These are phyloP conservation scores for Alternaria burnsii DNA, from an alignment of 2,329 filamentous ascomycete species.

Conservation along the genomic window DNA sequence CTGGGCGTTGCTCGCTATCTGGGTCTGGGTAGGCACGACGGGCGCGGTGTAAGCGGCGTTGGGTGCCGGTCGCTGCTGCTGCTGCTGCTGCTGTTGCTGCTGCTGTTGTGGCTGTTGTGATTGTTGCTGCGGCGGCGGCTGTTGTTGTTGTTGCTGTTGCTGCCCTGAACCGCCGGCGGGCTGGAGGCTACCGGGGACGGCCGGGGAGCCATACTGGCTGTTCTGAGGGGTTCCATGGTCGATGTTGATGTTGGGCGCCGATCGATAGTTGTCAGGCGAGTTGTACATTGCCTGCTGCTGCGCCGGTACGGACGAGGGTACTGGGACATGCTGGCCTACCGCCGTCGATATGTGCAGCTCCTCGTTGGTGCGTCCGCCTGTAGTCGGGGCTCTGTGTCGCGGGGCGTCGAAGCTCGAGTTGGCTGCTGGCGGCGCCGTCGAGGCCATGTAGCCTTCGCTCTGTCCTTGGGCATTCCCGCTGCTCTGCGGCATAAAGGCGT, in stretches of 20 bases:
- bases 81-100: conserved; percentile 45
- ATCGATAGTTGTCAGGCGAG: conserved; percentile 59
- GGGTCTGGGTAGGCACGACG: conserved; percentile 64
- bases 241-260: conserved; percentile 65
- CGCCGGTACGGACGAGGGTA: conserved; percentile 50
- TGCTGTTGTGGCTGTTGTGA: conserved; percentile 16
- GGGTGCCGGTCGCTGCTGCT: conserved; percentile 61
- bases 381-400: conserved; percentile 56
- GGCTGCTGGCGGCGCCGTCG: conserved; percentile 45
- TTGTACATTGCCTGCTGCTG: conserved; percentile 54
- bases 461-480: conserved; percentile 36
- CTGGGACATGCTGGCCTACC: conserved; percentile 25
- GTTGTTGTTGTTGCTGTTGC: conserved; percentile 48
- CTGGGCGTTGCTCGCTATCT: conserved; percentile 61
- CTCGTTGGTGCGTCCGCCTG: conserved; percentile 59
- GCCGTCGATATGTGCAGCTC: conserved; percentile 64
- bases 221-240: conserved; percentile 63
- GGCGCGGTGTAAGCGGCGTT: conserved; percentile 66
- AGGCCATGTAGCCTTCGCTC: conserved; percentile 26
- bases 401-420: conserved; percentile 61
- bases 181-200: conserved; percentile 69
- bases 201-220: conserved; percentile 56
- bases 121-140: conserved; percentile 35
- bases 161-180: conserved; percentile 54
- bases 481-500: conserved; percentile 53